These are phyloP conservation scores for Blakeslea trispora DNA, from an alignment of 371 early-diverging fungal genomes.

Conservation along the genomic window DNA sequence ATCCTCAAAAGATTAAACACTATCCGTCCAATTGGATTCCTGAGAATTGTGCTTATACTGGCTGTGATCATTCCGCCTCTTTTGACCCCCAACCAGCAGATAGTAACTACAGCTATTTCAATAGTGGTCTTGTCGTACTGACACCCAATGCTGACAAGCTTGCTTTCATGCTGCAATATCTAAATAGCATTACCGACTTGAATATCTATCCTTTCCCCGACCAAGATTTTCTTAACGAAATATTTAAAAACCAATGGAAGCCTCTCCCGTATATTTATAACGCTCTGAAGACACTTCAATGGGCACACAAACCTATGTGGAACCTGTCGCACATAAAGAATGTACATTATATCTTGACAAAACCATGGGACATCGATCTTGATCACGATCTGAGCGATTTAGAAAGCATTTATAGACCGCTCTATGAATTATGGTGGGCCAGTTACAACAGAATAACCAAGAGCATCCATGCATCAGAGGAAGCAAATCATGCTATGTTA, in stretches of 20 bases:
- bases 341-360: conserved; percentile 37
- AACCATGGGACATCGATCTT: conserved; percentile 36
- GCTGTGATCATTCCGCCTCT: conserved; percentile 12
- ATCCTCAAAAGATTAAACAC: conserved; percentile 35
- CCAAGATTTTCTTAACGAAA: conserved; percentile 58
- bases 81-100: conserved; percentile 1
- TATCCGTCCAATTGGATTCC: conserved; percentile 53
- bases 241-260: conserved; percentile 39
- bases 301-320: conserved; percentile 52
- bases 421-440: conserved; percentile 40
- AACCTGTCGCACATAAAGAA: conserved; percentile 29
- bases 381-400: conserved; percentile 16
- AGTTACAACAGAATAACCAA: conserved; percentile 8
- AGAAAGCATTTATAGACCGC: conserved; percentile 20
- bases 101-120: conserved; percentile 42
- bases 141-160: conserved; percentile 36
- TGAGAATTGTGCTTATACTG: conserved; percentile 48
- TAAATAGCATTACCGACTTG: conserved; percentile 29
- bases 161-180: conserved; percentile 22
- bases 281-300: conserved; percentile 53
- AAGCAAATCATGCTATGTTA: background rate
- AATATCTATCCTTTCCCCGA: conserved; percentile 50
- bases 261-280: conserved; percentile 53
- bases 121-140: conserved; percentile 56
- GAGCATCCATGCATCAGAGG: background rate